Evolutionary conservation across 2,329 filamentous ascomycete species (phyloP).

Genomic region (Westerdykella ornata): DNA sequence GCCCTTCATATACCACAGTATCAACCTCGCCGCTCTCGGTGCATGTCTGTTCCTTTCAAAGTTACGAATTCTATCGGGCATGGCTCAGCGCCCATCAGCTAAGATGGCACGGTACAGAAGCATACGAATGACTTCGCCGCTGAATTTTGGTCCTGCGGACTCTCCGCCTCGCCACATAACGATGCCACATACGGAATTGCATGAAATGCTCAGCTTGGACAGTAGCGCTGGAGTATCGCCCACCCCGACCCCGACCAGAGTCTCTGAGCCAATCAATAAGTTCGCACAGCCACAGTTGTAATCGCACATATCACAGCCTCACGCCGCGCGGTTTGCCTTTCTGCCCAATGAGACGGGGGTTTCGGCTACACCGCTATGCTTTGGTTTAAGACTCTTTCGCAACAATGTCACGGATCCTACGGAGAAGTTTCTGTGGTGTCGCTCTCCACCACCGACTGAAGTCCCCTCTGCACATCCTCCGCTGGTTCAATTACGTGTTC

Average conservation of each 20-base stretch:
- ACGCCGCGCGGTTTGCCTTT: too few species aligned
- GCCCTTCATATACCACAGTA: not conserved
- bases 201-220: not conserved
- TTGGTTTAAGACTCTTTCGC: too few species aligned
- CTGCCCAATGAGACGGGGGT: too few species aligned
- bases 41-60: not conserved
- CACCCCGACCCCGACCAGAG: not conserved
- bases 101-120: not conserved
- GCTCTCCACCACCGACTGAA: too few species aligned
- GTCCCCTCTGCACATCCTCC: too few species aligned
- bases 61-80: not conserved
- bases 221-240: not conserved
- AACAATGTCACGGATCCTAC: too few species aligned
- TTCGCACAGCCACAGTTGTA: too few species aligned
- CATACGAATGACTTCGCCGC: not conserved
- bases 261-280: too few species aligned
- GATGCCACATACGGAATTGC: not conserved
- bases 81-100: not conserved
- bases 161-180: not conserved
- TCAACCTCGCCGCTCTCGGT: not conserved
- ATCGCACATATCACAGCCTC: too few species aligned
- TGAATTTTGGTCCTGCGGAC: not conserved
- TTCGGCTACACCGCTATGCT: too few species aligned
- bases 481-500: too few species aligned
- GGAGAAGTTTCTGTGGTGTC: too few species aligned